Evolutionary conservation across 768 basidiomycete genomes (phyloP), one percentile per base, ranked within the genome.

Genomic region (Rhizopogon vesiculosus): DNA sequence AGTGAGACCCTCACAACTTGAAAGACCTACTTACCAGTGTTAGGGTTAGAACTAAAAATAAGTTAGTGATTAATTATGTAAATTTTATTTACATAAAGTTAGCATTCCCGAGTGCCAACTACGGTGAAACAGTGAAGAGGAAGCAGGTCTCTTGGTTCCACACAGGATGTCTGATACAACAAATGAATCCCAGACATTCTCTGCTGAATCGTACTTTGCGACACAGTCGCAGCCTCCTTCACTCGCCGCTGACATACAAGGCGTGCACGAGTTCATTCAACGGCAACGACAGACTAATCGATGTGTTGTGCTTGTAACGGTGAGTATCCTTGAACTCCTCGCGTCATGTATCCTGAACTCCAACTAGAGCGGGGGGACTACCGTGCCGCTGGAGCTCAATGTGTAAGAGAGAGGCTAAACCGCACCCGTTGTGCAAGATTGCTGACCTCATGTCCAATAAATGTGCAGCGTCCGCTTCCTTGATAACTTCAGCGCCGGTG

Each of bases 401-500:
- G 94, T 98, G 97, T 98, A 80, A 85, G 95, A 78, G 53, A 5
- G 48, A 38, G n/a, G 48, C 29, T 49, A 39, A 45, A 54, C 48
- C 35, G 38, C 42, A 35, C 44, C 48, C 41, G 48, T 51, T 9
- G 48, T 55, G 45, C 55, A 40, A 43, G 54, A 61, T 56, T 51
- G 59, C 64, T 68, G 50, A 56, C 56, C 57, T 55, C 58, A 60
- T 57, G 44, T 62, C 66, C 50, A 38, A 68, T 39, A 28, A 41
- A 43, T 58, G 55, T 61, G n/a, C 65, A 99, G 96, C 63, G 97
- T 99, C 45, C 91, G 97, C 50, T 99, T 98, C 70, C 79, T 99
- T 29, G 96, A 98, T 69, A 98, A 99, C 76, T 98, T 98, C 73
- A 97, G 94, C 72, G 96, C 97, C 57, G 93, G 93, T 90, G 45